Base-by-base conservation (phyloP, 805 yeast genomes). In the Candida railenensis region DNA sequence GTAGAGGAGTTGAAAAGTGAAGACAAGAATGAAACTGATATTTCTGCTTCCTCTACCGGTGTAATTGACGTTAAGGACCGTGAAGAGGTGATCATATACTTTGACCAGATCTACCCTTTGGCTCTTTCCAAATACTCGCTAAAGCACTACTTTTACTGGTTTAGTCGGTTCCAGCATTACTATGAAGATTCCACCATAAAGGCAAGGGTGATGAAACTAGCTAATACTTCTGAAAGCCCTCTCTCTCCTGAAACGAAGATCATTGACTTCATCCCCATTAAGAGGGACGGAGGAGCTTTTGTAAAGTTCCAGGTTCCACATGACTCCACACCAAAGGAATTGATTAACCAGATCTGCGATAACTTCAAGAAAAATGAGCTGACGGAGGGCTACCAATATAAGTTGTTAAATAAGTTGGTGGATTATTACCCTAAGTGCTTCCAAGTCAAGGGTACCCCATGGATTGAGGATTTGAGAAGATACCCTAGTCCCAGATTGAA, bases 251-350 rank as follows among this genome's bases (percentile, higher is more conserved):
- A 53, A 5, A 57, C 64, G 12, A 65, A 74, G 22, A 69, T 89
- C 42, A 72, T 78, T 4, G 82, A 83, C 1, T 74, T 89, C 25
- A 79, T 84, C 28, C 86, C 94, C 0, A 77, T 91, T 46, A 74
- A 72, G 47, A 74, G 96, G 49, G 99, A 94, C 59, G 96, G 97
- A 44, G 98, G 98, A 39, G 97, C 89, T 1, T 91, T 92, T 74
- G 94, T 89, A 33, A 85, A 85, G 53, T 85, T 85, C 55, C 64
- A 70, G 25, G 79, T 87, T 22, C 88, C 91, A 0, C 73, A 70
- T 4, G 74, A 66, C 2, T 63, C 63, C 45, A 66, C 77, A 3
- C 66, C 77, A 3, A 74, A 78, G 36, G 83, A 79, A 19, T 74
- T 85, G 42, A 82, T 83, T 47, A 58, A 73, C 2, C 63, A 66